Percentiles rank a stretch among this genome's conserved stretches.
Evolutionary conservation across 2,329 filamentous ascomycete genomes (phyloP).

Genomic region (Apiospora rasikravindrae): DNA sequence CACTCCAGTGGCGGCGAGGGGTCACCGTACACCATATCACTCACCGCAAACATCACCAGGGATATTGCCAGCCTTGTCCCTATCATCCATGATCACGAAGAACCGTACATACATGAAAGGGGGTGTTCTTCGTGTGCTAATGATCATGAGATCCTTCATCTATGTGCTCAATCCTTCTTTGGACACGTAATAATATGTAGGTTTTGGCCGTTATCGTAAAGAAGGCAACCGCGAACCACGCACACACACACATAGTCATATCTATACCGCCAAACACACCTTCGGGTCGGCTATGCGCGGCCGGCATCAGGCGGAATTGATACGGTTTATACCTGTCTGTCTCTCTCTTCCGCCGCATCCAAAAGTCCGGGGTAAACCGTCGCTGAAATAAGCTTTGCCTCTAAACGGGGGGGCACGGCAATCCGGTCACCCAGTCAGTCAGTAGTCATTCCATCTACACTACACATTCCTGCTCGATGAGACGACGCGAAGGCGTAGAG

Average conservation of each 20-base stretch:
- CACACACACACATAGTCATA: neutral
- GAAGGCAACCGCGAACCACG: neutral
- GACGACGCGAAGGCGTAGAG: neutral
- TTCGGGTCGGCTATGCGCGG: neutral
- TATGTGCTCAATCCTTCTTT: neutral
- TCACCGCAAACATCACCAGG: no score
- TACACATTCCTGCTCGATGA: neutral
- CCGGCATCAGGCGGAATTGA: neutral
- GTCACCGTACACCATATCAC: neutral
- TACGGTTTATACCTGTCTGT: neutral
- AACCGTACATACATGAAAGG: neutral
- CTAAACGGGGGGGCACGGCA: neutral
- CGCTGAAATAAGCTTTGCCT: neutral
- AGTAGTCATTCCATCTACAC: neutral
- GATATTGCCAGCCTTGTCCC: neutral
- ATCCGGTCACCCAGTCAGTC: neutral
- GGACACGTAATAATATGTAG: neutral
- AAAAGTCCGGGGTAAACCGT: neutral
- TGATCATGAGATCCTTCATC: neutral
- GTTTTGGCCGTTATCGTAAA: neutral
- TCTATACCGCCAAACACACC: neutral
- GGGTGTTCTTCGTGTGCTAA: neutral
- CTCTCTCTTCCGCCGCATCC: neutral
- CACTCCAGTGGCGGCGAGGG: neutral
- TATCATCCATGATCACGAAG: neutral